Evolutionary conservation across 2,329 filamentous ascomycete genomes (phyloP), one percentile per base, ranked within the genome.

Genomic region (Xylaria sp.): DNA sequence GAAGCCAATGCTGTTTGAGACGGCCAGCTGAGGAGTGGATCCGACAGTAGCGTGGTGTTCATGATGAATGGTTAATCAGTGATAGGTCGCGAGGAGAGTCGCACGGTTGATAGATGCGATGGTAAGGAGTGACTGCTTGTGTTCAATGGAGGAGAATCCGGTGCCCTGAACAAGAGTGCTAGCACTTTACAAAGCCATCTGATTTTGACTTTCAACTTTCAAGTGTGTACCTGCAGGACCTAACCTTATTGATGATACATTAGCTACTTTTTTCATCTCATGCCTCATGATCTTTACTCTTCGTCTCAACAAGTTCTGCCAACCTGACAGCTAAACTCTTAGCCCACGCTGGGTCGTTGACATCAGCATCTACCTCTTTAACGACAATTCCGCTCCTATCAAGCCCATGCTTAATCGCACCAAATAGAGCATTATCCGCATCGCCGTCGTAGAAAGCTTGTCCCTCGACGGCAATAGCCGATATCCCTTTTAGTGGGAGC

Each of bases 401-500:
- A 21, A 92, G 76, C 0, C 83, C 86, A 0, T 80, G 71, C 56
- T 79, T 81, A 17, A 92, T 77, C 0, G 83, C 79, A 0, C 83
- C 79, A 73, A 91, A 92, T 0, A 88, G 79, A 2, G 80, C 84
- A 0, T 79, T 83, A 21, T 85, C 82, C 0, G 82, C 81, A 6
- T 76, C 64, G 6, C 53, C 60, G 76, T 85, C 73, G 72, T 85
- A 81, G 71, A 91, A 93, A 0, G 84, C 81, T 4, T 83, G 85
- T 0, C 82, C 87, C 1, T 81, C 74, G 0, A 81, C 83, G 7
- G 88, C 82, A 55, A 93, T 82, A 79, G 87, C 84, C 74, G 90
- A 92, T 12, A 92, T 77, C 0, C 90, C 90, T 0, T 84, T 85
- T 9, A 76, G 80, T 0, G 90, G 90, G 7, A 92, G 75, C 78